phyloP scores from a whole-genome alignment of 768 basidiomycete genomes.

The Mycena epipterygia region DNA sequence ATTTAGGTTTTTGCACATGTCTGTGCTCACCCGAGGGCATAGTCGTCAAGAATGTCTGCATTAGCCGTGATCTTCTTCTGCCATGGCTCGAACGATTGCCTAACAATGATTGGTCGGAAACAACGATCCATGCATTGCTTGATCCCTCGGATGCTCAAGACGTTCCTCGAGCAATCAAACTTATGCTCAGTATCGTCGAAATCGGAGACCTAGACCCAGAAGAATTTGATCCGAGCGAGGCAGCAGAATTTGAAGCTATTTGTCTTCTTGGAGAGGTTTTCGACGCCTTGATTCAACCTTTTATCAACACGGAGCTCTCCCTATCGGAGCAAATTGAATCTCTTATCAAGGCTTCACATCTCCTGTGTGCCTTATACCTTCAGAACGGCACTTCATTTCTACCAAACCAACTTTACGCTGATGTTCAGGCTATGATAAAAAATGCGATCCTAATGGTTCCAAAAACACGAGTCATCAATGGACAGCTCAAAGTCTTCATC shows the following conservation, averaged over 20 bases:
- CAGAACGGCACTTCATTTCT: slow-evolving; percentile 42
- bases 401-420: slow-evolving; percentile 45
- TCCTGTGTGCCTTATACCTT: slow-evolving; percentile 39
- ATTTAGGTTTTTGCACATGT: neutral
- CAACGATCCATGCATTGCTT: slow-evolving; percentile 9
- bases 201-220: slow-evolving; percentile 31
- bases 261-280: slow-evolving; percentile 44
- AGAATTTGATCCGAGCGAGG: slow-evolving; percentile 36
- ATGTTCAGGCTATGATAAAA: slow-evolving; percentile 45
- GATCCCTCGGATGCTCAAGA: slow-evolving; percentile 41
- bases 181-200: slow-evolving; percentile 36
- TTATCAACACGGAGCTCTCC: slow-evolving; percentile 37
- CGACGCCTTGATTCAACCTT: slow-evolving; percentile 40
- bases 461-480: slow-evolving; percentile 41
- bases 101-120: neutral
- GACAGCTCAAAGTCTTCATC: slow-evolving; percentile 24
- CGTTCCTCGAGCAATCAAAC: slow-evolving; percentile 38
- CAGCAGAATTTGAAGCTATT: slow-evolving; percentile 33
- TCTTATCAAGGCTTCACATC: slow-evolving; percentile 40
- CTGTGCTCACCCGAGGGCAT: neutral
- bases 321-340: slow-evolving; percentile 43
- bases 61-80: slow-evolving; percentile 25
- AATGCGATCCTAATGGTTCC: slow-evolving; percentile 34
- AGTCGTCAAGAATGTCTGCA: neutral
- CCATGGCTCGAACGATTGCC: slow-evolving; percentile 4